Evolutionary conservation across 2,329 filamentous ascomycete species (phyloP).

Genomic region (Penicillium psychrosexuale): DNA sequence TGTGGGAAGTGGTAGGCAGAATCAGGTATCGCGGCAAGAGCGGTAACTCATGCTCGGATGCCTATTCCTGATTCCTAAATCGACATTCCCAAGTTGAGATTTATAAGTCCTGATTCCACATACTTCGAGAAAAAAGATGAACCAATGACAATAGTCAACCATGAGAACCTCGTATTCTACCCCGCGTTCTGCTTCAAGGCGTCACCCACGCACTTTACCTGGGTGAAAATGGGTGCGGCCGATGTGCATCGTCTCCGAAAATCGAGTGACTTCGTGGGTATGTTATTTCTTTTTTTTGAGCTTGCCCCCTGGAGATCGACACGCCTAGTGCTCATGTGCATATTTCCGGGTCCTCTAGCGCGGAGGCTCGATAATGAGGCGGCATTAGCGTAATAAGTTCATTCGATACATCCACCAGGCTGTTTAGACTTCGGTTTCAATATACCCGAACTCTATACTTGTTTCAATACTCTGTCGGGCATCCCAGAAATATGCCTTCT

Average conservation of each 20-base stretch:
- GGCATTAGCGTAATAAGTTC: background rate
- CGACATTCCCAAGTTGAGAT: too few relatives aligned
- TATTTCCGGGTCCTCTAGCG: background rate
- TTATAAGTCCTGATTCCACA: too few relatives aligned
- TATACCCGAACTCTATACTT: background rate
- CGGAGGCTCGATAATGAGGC: background rate
- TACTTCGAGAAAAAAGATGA: slow-evolving; percentile 22
- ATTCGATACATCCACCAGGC: background rate
- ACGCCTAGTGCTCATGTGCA: background rate
- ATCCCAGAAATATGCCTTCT: background rate
- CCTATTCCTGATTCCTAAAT: too few relatives aligned
- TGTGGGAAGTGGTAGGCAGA: too few relatives aligned
- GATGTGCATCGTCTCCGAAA: slow-evolving; percentile 54
- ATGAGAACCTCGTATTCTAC: slow-evolving; percentile 46
- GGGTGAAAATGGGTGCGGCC: slow-evolving; percentile 59
- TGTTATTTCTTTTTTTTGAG: background rate
- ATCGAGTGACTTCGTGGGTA: slow-evolving; percentile 53
- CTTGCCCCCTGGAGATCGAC: background rate
- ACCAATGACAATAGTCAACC: slow-evolving; percentile 24
- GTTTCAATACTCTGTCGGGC: background rate
- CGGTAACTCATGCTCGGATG: too few relatives aligned
- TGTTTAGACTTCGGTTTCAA: background rate
- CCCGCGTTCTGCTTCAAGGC: slow-evolving; percentile 58
- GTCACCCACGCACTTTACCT: slow-evolving; percentile 60
- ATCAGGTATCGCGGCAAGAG: too few relatives aligned